Conservation (phyloP, 2,329 filamentous ascomycete genomes). For the Neophaeococcomyces aloes region DNA sequence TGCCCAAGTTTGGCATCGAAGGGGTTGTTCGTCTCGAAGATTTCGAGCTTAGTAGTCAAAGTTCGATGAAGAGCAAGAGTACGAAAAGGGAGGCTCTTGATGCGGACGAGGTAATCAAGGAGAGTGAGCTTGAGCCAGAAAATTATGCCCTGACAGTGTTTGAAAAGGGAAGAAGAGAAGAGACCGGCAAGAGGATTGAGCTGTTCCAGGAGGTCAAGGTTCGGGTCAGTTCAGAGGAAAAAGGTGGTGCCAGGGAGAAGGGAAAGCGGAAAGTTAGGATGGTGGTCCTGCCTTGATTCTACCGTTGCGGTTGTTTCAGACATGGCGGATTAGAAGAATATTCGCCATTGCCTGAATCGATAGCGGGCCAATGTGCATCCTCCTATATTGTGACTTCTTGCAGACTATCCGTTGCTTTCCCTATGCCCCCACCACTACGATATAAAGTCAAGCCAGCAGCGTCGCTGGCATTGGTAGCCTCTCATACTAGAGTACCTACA, state of each 20-base stretch:
- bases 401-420: no score
- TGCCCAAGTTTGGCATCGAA: slow-evolving; percentile 92
- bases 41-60: slow-evolving; percentile 38
- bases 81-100: slow-evolving; percentile 24
- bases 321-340: no score
- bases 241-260: slow-evolving; percentile 61
- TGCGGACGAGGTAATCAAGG: slow-evolving; percentile 40
- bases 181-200: slow-evolving; percentile 52
- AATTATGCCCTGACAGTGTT: slow-evolving; percentile 62
- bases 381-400: no score
- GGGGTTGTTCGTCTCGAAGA: slow-evolving; percentile 78
- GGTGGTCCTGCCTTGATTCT: slow-evolving; percentile 23
- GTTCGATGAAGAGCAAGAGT: slow-evolving; percentile 23
- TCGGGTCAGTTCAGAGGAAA: slow-evolving; percentile 81
- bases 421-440: no score
- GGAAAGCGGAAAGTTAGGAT: slow-evolving; percentile 65
- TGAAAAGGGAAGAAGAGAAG: slow-evolving; percentile 44
- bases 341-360: no score
- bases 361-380: no score
- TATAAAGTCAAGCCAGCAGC: no score
- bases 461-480: no score
- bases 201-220: slow-evolving; percentile 89
- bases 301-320: no score
- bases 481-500: no score
- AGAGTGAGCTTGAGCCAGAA: slow-evolving; percentile 75